phyloP scores from a whole-genome alignment of 352 stramenopile species.

The Phytophthora europaea region DNA sequence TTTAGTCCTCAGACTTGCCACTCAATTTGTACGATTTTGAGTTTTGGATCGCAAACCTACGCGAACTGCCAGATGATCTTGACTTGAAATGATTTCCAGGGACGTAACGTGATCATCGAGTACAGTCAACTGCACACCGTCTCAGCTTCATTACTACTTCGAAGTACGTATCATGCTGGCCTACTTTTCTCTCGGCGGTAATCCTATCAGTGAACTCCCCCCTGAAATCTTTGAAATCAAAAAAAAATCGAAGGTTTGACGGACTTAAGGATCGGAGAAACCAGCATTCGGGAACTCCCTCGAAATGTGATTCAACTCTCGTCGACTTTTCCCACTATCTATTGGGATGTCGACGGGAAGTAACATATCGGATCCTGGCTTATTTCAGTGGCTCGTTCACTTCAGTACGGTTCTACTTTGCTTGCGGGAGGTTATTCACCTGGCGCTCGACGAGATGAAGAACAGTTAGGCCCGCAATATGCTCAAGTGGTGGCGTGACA shows the following conservation, averaged over 20 bases:
- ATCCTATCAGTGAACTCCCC: slow-evolving; percentile 26
- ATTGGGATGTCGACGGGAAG: too few species aligned
- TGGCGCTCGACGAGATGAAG: slow-evolving; percentile 72
- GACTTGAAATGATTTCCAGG: slow-evolving; percentile 40
- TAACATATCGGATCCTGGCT: too few species aligned
- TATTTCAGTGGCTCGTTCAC: neutral
- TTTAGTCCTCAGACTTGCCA: too few species aligned
- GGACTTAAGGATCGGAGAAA: slow-evolving; percentile 13
- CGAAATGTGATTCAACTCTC: slow-evolving; percentile 17
- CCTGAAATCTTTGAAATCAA: slow-evolving; percentile 26
- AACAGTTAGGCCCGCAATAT: slow-evolving; percentile 80
- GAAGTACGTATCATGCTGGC: neutral
- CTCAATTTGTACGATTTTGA: too few species aligned
- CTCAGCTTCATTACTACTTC: neutral
- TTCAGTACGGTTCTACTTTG: neutral
- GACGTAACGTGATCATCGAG: slow-evolving; percentile 29
- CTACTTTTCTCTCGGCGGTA: slow-evolving; percentile 19
- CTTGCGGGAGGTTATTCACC: slow-evolving; percentile 57
- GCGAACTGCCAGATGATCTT: slow-evolving; percentile 19
- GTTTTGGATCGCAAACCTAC: too few species aligned
- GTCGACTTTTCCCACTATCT: neutral
- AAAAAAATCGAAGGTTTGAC: slow-evolving; percentile 22
- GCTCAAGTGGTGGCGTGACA: slow-evolving; percentile 78
- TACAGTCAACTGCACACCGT: slow-evolving; percentile 26
- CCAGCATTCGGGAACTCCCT: slow-evolving; percentile 8